Evolutionary conservation across 2,329 filamentous ascomycete genomes (phyloP).

Genomic region (Coniochaeta prunicola): DNA sequence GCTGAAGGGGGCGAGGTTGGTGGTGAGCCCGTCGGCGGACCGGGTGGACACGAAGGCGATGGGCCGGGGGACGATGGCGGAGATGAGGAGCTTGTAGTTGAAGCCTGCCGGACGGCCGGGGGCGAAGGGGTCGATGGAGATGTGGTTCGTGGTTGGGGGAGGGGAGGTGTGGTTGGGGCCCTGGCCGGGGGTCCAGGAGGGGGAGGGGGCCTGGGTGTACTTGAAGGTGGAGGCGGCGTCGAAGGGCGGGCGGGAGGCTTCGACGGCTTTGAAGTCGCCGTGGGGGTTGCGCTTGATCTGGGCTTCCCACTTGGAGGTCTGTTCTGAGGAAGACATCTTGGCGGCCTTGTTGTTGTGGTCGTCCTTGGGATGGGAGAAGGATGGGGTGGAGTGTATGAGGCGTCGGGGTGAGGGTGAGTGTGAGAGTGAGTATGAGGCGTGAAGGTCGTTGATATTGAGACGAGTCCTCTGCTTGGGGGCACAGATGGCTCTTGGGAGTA

Average conservation of each 20-base stretch:
- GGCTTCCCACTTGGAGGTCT: background rate
- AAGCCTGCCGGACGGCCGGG: constrained; percentile 56
- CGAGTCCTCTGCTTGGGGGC: background rate
- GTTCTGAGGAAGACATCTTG: background rate
- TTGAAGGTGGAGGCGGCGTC: constrained; percentile 38
- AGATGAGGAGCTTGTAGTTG: constrained; percentile 94
- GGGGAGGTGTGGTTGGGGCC: constrained; percentile 51
- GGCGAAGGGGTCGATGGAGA: constrained; percentile 75
- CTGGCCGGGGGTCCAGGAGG: constrained; percentile 57
- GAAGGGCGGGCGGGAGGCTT: constrained; percentile 58
- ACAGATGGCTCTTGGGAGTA: background rate
- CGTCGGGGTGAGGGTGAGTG: background rate
- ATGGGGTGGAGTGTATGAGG: background rate
- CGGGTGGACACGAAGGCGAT: constrained; percentile 58
- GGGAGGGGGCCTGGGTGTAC: constrained; percentile 56
- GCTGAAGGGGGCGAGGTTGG: constrained; percentile 81
- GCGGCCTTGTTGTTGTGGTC: background rate
- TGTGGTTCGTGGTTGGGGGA: constrained; percentile 39
- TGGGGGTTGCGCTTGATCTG: constrained; percentile 58
- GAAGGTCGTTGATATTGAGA: background rate
- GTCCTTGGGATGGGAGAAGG: background rate
- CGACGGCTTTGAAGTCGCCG: constrained; percentile 67
- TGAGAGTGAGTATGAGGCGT: background rate
- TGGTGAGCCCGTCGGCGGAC: constrained; percentile 50
- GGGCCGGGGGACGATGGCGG: constrained; percentile 73